Base-by-base conservation (phyloP, 1,284 basidiomycete species). In the Cutaneotrichosporon cyanovorans region DNA sequence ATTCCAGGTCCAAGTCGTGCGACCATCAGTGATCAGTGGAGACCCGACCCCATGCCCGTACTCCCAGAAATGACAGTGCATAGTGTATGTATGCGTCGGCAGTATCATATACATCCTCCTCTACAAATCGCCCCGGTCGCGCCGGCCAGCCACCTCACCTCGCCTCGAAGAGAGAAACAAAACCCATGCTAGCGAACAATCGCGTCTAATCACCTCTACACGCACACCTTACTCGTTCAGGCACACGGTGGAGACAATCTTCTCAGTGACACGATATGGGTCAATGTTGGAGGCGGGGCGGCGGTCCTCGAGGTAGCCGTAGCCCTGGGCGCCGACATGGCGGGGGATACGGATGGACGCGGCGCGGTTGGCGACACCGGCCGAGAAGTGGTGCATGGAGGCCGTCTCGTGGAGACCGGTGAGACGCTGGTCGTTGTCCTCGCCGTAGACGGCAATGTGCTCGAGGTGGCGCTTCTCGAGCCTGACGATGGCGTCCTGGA, bases 221-320 rank as follows among this genome's bases (percentile, higher is more conserved):
- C 32, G 15, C 11, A 14, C 32, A 6, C 32, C 11, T 16, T 34
- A 34, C 16, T 14, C 8, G 32, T 34, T 34, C 14, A 34, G 15
- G 16, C 11, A 14, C 9, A 16, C 16, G 32, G 32, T 34, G 9
- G 11, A 14, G 32, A 34, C 32, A 7, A 34, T 34, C 6, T 10
- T 34, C 8, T 8, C 7, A 15, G 32, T 34, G 32, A 34, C 32
- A 14, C 16, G 32, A 11, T 37, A n/a, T 25, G 88, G 86, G 72
- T 92, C 87, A 61, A 96, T 87, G 80, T 98, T 98, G 68, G 91
- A 96, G 45, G 93, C 93, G 30, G 92, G 91, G 59, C 92, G 87
- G 19, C 91, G 81, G 75, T 93, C 90, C 74, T 96, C 92, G 61
- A 97, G 76, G 78, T 99, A 99, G 36, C 95, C 93, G 69, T 84